A percentile compares a stretch with the other conserved stretches of the same genome.
Evolutionary conservation across 257 asterid species (phyloP).

Genomic region (Solanum gracilifrons): DNA sequence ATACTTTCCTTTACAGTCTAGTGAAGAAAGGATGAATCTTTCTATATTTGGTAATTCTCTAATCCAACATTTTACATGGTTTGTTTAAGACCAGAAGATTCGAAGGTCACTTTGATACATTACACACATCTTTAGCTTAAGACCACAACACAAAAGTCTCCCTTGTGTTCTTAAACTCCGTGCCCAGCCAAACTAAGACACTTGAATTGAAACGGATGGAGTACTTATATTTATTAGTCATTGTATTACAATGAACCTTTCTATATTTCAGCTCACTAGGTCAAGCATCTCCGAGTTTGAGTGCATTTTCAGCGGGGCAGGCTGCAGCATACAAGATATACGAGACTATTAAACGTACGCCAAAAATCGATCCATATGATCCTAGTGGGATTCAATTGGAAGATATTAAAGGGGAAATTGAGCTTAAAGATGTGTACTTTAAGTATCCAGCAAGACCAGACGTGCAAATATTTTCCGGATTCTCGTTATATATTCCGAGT

Average conservation of each 20-base stretch:
- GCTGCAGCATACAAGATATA: conserved; percentile 62
- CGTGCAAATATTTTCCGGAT: conserved; percentile 55
- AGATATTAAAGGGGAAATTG: conserved; percentile 52
- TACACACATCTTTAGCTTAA: neutral
- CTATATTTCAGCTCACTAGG: conserved; percentile 40
- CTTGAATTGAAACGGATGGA: neutral
- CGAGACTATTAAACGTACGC: conserved; percentile 39
- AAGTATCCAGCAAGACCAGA: conserved; percentile 73
- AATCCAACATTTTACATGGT: neutral
- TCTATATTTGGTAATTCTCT: neutral
- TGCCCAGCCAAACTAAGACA: neutral
- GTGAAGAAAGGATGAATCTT: neutral
- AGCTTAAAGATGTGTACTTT: conserved; percentile 47
- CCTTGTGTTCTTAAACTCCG: neutral
- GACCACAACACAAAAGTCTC: neutral
- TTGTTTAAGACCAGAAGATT: neutral
- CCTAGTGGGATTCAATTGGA: conserved; percentile 32
- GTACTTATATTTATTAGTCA: neutral
- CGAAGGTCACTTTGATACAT: neutral
- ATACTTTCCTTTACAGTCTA: neutral
- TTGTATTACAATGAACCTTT: neutral
- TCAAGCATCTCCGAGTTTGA: conserved; percentile 43
- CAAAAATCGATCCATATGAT: conserved; percentile 41
- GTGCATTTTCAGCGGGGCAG: conserved; percentile 56
- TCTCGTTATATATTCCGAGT: conserved; percentile 30